Evolutionary conservation across 768 basidiomycete species (phyloP).

Genomic region (Suillus sp.): DNA sequence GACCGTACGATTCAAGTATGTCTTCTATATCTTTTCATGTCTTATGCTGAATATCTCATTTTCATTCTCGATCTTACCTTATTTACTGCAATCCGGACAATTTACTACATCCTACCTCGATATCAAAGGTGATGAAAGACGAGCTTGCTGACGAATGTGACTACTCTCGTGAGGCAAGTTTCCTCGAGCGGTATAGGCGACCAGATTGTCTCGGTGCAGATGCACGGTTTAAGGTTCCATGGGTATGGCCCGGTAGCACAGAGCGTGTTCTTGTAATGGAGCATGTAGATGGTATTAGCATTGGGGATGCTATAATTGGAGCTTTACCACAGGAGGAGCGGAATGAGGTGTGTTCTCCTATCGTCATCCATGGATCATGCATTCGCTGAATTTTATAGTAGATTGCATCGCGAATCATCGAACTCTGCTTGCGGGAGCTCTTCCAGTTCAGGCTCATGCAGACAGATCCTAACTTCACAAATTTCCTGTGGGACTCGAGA

Average conservation of each 20-base stretch:
- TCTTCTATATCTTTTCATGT: background rate
- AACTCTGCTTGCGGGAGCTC: conserved; percentile 86
- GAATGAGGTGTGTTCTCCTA: conserved; percentile 57
- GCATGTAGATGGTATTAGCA: conserved; percentile 73
- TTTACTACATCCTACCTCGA: background rate
- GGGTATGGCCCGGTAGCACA: conserved; percentile 83
- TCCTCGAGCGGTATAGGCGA: conserved; percentile 61
- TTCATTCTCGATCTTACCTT: conserved; percentile 3
- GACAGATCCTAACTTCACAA: conserved; percentile 98
- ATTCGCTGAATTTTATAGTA: conserved; percentile 31
- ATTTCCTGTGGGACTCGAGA: conserved; percentile 84
- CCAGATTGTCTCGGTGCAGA: conserved; percentile 54
- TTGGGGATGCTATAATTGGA: conserved; percentile 63
- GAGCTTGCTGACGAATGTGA: conserved; percentile 94
- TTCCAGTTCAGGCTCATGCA: conserved; percentile 95
- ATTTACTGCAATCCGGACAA: background rate
- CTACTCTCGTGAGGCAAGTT: conserved; percentile 81
- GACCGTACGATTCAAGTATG: conserved; percentile 79
- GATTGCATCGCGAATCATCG: conserved; percentile 84
- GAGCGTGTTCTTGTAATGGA: conserved; percentile 89
- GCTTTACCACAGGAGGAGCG: conserved; percentile 64
- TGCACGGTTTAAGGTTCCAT: conserved; percentile 77
- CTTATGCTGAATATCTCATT: background rate
- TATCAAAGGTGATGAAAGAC: conserved; percentile 75
- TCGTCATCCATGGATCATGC: background rate